phyloP scores from a whole-genome alignment of 2,329 filamentous ascomycete species.

The Scytalidium sp. region DNA sequence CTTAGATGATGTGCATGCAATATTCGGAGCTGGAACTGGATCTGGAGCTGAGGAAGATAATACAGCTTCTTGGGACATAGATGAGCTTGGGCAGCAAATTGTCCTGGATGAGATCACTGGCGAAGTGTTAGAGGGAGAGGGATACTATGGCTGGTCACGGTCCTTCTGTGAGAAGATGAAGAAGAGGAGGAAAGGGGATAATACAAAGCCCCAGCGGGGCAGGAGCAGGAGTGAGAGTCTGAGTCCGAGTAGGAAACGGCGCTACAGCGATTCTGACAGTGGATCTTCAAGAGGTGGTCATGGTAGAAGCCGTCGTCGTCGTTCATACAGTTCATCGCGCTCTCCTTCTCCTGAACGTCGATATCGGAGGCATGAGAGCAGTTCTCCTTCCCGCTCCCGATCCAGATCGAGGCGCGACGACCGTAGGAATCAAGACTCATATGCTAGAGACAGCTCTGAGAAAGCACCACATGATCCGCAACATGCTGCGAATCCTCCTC shows the following conservation, averaged over 20 bases:
- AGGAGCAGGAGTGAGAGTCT: constrained; percentile 14
- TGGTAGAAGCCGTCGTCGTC: constrained; percentile 18
- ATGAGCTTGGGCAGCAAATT: constrained; percentile 70
- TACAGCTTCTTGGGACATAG: constrained; percentile 58
- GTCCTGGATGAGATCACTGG: constrained; percentile 64
- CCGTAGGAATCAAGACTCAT: constrained; percentile 3
- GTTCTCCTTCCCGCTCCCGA: constrained; percentile 9
- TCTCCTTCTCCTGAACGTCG: constrained; percentile 19
- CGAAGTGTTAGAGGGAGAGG: constrained; percentile 59
- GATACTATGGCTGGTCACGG: constrained; percentile 86
- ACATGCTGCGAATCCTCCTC: constrained; percentile 5
- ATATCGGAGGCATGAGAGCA: constrained; percentile 7
- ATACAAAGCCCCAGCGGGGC: constrained; percentile 9
- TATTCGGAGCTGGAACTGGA: constrained; percentile 57
- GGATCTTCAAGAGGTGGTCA: constrained; percentile 13
- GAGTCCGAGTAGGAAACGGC: constrained; percentile 25
- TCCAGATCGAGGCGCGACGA: constrained; percentile 12
- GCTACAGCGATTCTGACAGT: constrained; percentile 23
- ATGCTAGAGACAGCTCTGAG: constrained; percentile 5
- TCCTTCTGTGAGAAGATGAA: constrained; percentile 82
- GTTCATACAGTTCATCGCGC: constrained; percentile 27
- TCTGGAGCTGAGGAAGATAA: constrained; percentile 43
- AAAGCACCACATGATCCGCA: constrained; percentile 11
- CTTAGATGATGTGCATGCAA: constrained; percentile 64
- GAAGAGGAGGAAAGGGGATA: constrained; percentile 35